phyloP scores from a whole-genome alignment of 202 grass and related monocot genomes.

The Carex arenaria region DNA sequence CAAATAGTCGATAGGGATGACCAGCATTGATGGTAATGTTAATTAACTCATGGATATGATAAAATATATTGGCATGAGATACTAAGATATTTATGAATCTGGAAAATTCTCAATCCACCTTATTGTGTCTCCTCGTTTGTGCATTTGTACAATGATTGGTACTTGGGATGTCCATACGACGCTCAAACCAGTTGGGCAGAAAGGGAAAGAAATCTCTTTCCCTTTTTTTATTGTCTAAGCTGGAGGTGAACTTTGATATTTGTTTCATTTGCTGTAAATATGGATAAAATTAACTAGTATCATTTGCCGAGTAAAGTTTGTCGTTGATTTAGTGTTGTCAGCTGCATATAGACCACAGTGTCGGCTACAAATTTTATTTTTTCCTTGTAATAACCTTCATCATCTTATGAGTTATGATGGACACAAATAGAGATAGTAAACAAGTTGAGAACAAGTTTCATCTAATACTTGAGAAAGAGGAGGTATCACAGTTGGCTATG shows the following conservation, averaged over 20 bases:
- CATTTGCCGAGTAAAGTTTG: too few species aligned
- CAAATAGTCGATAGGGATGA: neutral
- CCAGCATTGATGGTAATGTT: neutral
- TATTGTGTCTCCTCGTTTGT: neutral
- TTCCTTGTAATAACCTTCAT: too few species aligned
- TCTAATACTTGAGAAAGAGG: too few species aligned
- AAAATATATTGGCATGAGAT: neutral
- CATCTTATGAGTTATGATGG: too few species aligned
- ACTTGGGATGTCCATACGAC: neutral
- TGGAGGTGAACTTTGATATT: neutral
- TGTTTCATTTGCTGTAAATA: neutral
- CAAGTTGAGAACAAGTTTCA: too few species aligned
- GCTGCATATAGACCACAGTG: too few species aligned
- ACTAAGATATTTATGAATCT: neutral
- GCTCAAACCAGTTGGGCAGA: neutral
- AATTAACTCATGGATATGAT: neutral
- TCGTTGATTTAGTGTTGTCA: too few species aligned
- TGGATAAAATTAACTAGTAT: too few species aligned
- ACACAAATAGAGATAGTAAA: too few species aligned
- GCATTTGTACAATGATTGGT: neutral
- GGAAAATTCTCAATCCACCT: neutral
- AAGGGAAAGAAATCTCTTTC: too few species aligned
- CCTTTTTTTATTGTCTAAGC: neutral
- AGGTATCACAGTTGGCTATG: too few species aligned
- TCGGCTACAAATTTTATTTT: too few species aligned